Base-by-base conservation (phyloP, 2,329 filamentous ascomycete species). In the Fusarium cicatricum region DNA sequence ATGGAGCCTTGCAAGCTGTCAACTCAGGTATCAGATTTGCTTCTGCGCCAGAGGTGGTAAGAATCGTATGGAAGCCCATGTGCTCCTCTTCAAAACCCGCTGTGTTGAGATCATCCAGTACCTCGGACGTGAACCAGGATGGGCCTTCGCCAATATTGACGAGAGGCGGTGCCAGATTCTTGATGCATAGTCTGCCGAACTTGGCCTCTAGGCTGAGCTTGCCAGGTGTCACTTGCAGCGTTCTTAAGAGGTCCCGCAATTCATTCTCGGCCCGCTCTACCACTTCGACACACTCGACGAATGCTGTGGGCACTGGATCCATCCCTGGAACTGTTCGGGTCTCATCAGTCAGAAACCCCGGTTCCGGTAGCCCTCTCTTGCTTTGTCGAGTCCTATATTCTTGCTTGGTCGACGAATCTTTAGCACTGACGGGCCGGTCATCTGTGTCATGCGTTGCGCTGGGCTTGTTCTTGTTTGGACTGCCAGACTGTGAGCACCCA, bases 121-220 rank as follows among this genome's bases (percentile, higher is more conserved):
- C 48, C n/a, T 55, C 29, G 8, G 26, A n/a, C n/a, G 33, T 19
- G 10, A 33, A 33, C 52, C 64, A 66, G 10, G 51, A 55, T 8
- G 66, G 66, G 1, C 60, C 68, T 34, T 47, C 26, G 2, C 60
- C 64, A 26, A 57, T 40, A 28, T 65, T 54, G 26, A 72, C 66
- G 6, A 62, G 17, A 11, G 53, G 47, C 12, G 51, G 54, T 5
- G 32, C 43, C 11, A 62, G 19, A 9, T 70, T 52, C 21, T 64
- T 69, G 29, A 71, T 32, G 41, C 69, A 72, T 9, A 72, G 51
- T 3, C 72, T 68, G 2, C 72, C 72, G 38, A 74, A 69, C 12
- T 58, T 58, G 26, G 69, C 51, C 33, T 66, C 56, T 9, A 74
- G 36, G 6, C 52, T 58, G 12, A 72, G 31, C 8, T 48, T 43